A percentile compares a stretch with the other conserved stretches of the same genome.
These are phyloP conservation scores for Skeletonema grethae DNA, from an alignment of 108 stramenopile genomes.

Conservation along the genomic window DNA sequence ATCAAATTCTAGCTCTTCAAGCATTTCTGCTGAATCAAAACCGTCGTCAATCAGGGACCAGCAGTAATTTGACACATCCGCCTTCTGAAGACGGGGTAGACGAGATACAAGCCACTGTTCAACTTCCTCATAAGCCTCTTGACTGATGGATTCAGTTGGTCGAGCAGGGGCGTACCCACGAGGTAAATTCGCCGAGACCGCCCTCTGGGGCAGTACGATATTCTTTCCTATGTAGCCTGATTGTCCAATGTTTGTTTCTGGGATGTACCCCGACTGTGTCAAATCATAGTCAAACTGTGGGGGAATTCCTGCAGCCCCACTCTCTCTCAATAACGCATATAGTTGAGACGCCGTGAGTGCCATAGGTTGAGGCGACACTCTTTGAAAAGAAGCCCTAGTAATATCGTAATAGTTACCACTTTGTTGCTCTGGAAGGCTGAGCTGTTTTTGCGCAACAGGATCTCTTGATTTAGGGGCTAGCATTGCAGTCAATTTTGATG, in stretches of 20 bases:
- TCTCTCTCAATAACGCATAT: neutral
- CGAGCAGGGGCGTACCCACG: neutral
- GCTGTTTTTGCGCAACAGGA: neutral
- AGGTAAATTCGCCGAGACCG: neutral
- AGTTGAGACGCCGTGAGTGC: slow-evolving; percentile 5
- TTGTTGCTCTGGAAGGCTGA: neutral
- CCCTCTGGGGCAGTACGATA: neutral
- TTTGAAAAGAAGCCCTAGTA: slow-evolving; percentile 13
- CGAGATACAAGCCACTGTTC: slow-evolving; percentile 26
- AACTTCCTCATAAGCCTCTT: slow-evolving; percentile 8
- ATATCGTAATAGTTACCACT: slow-evolving; percentile 19
- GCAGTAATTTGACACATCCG: slow-evolving; percentile 27
- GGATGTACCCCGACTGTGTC: neutral
- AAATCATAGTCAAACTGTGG: neutral
- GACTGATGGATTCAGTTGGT: slow-evolving; percentile 3
- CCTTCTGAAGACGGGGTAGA: slow-evolving; percentile 30
- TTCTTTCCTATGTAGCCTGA: neutral
- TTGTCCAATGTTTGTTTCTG: neutral
- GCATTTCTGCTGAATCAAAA: slow-evolving; percentile 44
- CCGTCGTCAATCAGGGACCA: slow-evolving; percentile 36
- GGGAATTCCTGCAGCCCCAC: neutral
- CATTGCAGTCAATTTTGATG: slow-evolving; percentile 14
- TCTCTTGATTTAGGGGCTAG: slow-evolving; percentile 14
- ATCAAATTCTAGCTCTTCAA: slow-evolving; percentile 23
- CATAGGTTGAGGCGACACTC: slow-evolving; percentile 11